Evolutionary conservation across 352 stramenopile genomes (phyloP).

Genomic region (Pythium rishiriense): DNA sequence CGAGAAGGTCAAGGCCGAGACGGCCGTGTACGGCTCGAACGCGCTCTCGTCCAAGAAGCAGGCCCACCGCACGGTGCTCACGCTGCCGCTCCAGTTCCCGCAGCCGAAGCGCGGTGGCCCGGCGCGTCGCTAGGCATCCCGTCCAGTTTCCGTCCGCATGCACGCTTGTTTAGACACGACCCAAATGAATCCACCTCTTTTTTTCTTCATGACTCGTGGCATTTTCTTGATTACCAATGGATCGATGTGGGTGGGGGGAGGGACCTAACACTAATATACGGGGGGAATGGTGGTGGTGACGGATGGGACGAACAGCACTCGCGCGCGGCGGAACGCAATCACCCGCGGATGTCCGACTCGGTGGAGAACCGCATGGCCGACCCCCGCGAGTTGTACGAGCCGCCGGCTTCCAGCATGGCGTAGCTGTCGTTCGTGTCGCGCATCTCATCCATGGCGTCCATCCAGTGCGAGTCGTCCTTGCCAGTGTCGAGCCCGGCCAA

Average conservation of each 20-base stretch:
- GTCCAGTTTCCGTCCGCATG: neutral
- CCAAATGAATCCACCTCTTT: neutral
- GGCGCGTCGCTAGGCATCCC: slow-evolving; percentile 34
- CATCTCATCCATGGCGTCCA: slow-evolving; percentile 70
- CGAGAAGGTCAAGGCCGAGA: slow-evolving; percentile 70
- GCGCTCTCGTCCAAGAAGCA: slow-evolving; percentile 71
- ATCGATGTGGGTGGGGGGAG: too few relatives aligned
- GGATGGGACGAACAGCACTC: too few relatives aligned
- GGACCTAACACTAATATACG: slow-evolving; percentile 45
- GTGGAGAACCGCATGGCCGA: slow-evolving; percentile 78
- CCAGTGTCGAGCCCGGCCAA: slow-evolving; percentile 22
- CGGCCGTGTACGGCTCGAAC: slow-evolving; percentile 49
- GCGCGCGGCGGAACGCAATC: too few relatives aligned
- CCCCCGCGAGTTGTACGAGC: slow-evolving; percentile 62
- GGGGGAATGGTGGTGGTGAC: neutral
- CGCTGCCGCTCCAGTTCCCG: slow-evolving; percentile 79
- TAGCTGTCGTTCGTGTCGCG: slow-evolving; percentile 84
- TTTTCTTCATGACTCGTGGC: neutral
- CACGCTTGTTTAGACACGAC: neutral
- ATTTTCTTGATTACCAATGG: neutral
- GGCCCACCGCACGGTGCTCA: slow-evolving; percentile 63
- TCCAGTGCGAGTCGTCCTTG: slow-evolving; percentile 57
- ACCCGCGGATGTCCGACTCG: slow-evolving; percentile 55
- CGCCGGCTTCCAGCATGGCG: slow-evolving; percentile 71
- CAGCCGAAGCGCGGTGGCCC: slow-evolving; percentile 59